These are phyloP conservation scores for Daldinia bambusicola DNA, from an alignment of 495 filamentous ascomycete genomes.

Conservation along the genomic window DNA sequence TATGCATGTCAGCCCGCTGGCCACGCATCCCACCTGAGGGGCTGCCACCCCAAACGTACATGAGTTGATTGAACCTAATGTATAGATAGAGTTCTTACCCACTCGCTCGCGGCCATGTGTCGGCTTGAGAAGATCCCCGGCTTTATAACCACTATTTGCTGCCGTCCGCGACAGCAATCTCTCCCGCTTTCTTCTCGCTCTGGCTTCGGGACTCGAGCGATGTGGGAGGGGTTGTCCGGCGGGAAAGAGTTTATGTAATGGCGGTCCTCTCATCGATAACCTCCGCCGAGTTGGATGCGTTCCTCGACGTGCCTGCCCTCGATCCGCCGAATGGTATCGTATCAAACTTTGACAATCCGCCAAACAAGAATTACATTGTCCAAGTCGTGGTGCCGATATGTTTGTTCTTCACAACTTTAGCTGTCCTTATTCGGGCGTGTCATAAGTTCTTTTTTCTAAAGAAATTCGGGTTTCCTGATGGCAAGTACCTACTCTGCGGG, in stretches of 20 bases:
- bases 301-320: slow-evolving; percentile 44
- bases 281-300: slow-evolving; percentile 26
- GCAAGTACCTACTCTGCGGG: slow-evolving; percentile 12
- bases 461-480: slow-evolving; percentile 36
- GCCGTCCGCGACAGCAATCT: slow-evolving; percentile 14
- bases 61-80: slow-evolving; percentile 8
- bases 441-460: slow-evolving; percentile 33
- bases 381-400: slow-evolving; percentile 35
- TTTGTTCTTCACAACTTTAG: slow-evolving; percentile 23
- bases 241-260: slow-evolving; percentile 24
- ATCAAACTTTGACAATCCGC: slow-evolving; percentile 44
- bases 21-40: slow-evolving; percentile 31
- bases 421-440: slow-evolving; percentile 37
- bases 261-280: slow-evolving; percentile 24
- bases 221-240: slow-evolving; percentile 14
- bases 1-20: slow-evolving; percentile 34
- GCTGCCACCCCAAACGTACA: slow-evolving; percentile 5
- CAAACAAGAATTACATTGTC: slow-evolving; percentile 43
- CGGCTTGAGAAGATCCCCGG: slow-evolving; percentile 11
- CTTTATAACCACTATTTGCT: slow-evolving; percentile 19
- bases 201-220: slow-evolving; percentile 15
- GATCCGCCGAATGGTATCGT: slow-evolving; percentile 38
- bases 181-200: slow-evolving; percentile 14
- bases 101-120: slow-evolving; percentile 29
- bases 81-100: slow-evolving; percentile 45